Evolutionary conservation across 768 basidiomycete genomes (phyloP), one percentile per base, ranked within the genome.

Genomic region (Naganishia vaughanmartiniae): DNA sequence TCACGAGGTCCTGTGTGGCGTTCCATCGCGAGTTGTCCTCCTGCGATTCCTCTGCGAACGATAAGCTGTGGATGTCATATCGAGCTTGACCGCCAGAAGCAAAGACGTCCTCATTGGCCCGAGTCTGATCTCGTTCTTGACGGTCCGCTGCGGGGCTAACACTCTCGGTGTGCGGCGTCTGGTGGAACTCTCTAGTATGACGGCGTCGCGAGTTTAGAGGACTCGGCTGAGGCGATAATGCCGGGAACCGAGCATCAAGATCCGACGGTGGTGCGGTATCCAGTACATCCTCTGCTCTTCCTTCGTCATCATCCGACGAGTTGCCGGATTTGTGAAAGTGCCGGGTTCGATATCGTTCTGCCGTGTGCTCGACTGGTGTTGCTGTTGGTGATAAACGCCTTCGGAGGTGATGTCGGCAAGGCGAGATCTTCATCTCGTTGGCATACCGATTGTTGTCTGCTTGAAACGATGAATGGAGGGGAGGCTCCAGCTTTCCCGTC

Each of bases 261-360:
- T 63, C 60, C 17, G 60, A 63, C 24, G 60, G 60, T 9, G 42
- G 60, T 7, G 60, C 60, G 12, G 60, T 63, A 63, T 63, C 60
- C 21, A 63, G 42, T 2, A 63, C 39, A 26, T 63, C 60, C 5
- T 30, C 60, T 30, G 4, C 2, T 9, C 15, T 31, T 4, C 36
- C 31, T 9, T 34, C 15, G 28, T 42, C 28, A 14, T 30, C 39
- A 24, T 39, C 39, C 14, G 39, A 26, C 3, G 14, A 42, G 60
- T 28, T 45, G n/a, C 26, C 24, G 12, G 24, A 0, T 21, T 21
- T 31, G 57, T 9, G 11, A n/a, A 7, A 5, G 36, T 24, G 10
- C 33, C 9, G 31, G 4, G 57, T 34, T 11, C 14, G 34, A 26
- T 11, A 17, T 15, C 6, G 33, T 17, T 31, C 9, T 7, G 19